Base-by-base conservation (phyloP, 2,329 filamentous ascomycete genomes). In the Trichoderma breve region DNA sequence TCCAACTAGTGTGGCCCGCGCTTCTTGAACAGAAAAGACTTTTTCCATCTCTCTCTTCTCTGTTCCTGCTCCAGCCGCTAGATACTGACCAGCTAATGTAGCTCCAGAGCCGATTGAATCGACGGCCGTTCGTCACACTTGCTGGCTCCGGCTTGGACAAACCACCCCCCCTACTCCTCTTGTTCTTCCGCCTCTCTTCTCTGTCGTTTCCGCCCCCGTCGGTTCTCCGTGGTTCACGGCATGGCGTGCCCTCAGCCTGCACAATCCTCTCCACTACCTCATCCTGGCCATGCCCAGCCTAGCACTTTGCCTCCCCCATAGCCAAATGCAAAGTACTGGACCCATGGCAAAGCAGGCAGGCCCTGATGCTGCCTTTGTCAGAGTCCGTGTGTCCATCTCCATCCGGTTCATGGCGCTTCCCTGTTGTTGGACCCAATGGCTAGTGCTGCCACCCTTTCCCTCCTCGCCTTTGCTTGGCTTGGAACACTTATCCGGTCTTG, bases 361-460 rank as follows among this genome's bases (percentile, higher is more conserved):
- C 55, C 64, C 53, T 71, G 57, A 58, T 68, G 73, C 60, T 61
- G 39, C 68, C 47, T 30, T 21, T 58, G 30, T 65, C 30, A 47
- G 34, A 47, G 64, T 32, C 51, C 26, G 60, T 61, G 71, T 72
- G 65, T 64, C 71, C 57, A 62, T 55, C 67, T 71, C 69, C 66
- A 61, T 73, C 72, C 34, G 58, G 61, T 62, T 68, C 53, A 74
- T 72, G 73, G 75, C 74, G 74, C 69, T 77, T 72, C 71, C 73
- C 70, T 74, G 72, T 51, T 68, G 70, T 70, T 75, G 73, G 76
- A 43, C 73, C 77, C 72, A 76, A 39, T 62, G 76, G 64, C 71
- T 79, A 78, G 78, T 77, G 78, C 78, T 78, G 77, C 78, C 79
- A 78, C 77, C 71, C 73, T 75, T 53, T 62, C 60, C 57, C 36